These are phyloP conservation scores for Ganoderma multipileum DNA, from an alignment of 1,284 basidiomycete genomes.

Conservation along the genomic window DNA sequence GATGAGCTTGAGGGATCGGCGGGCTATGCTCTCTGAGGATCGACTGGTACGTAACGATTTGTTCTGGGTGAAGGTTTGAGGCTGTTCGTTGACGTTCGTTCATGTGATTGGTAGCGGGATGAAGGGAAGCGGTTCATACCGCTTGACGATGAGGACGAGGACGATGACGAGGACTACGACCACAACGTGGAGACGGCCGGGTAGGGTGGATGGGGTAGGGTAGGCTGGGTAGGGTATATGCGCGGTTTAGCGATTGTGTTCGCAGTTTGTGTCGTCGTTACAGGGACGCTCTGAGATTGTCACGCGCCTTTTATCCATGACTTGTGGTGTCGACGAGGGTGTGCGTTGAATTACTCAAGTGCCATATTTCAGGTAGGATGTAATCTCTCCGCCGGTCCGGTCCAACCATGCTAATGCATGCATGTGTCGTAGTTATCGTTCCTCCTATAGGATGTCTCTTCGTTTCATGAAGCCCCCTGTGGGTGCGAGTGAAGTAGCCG, in stretches of 20 bases:
- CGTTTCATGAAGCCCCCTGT: no score
- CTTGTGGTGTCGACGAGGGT: no score
- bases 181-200: neutral
- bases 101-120: constrained; percentile 19
- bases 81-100: neutral
- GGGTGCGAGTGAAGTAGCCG: no score
- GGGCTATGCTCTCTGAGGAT: constrained; percentile 28
- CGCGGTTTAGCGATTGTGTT: neutral
- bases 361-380: no score
- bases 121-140: constrained; percentile 40
- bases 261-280: neutral
- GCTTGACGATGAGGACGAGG: constrained; percentile 29
- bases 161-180: constrained; percentile 12
- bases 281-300: no score
- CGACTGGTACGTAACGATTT: constrained; percentile 23
- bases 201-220: neutral
- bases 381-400: no score
- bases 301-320: no score
- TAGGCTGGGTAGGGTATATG: neutral
- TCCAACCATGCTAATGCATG: no score
- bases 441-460: no score
- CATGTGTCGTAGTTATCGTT: no score
- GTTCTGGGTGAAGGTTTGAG: neutral
- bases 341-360: no score
- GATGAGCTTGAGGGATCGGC: constrained; percentile 38